Percentiles rank a stretch among this genome's conserved stretches.
Conservation (phyloP, 2,329 filamentous ascomycete genomes). For the Aspergillus flavus region DNA sequence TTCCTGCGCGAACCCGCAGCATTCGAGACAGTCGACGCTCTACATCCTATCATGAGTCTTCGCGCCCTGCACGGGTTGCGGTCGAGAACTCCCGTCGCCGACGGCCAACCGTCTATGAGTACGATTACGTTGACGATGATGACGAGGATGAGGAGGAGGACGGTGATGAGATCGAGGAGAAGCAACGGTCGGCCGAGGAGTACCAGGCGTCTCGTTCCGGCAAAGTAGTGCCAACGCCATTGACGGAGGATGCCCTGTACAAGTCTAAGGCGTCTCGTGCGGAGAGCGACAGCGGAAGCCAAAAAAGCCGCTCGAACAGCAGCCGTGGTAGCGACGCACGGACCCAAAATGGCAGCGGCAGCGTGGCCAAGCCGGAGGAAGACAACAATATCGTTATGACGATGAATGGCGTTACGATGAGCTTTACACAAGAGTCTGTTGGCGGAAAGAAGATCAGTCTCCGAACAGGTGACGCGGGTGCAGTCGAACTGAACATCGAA, state of each 20-base stretch:
- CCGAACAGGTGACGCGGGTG: conserved; percentile 41
- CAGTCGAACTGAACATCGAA: conserved; percentile 42
- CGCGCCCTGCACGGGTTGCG: conserved; percentile 34
- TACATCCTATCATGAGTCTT: conserved; percentile 35
- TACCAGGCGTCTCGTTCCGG: conserved; percentile 42
- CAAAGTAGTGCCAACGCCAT: conserved; percentile 27
- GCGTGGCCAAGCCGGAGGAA: conserved; percentile 37
- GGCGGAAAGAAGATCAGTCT: conserved; percentile 44
- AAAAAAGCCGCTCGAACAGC: conserved; percentile 45
- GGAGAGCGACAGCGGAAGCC: conserved; percentile 44
- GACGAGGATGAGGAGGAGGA: conserved; percentile 18
- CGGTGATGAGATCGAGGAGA: conserved; percentile 37
- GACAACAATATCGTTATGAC: conserved; percentile 43
- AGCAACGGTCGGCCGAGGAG: conserved; percentile 40
- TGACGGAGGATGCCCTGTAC: conserved; percentile 39
- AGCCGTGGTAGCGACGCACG: conserved; percentile 43
- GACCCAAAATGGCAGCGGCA: conserved; percentile 37
- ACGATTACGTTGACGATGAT: conserved; percentile 23
- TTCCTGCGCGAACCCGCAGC: conserved; percentile 40
- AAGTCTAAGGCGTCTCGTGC: conserved; percentile 34
- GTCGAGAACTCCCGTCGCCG: conserved; percentile 40
- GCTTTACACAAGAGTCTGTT: conserved; percentile 39
- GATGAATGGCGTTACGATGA: conserved; percentile 45
- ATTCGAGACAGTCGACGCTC: conserved; percentile 31
- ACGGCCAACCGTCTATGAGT: conserved; percentile 35